Evolutionary conservation across 352 stramenopile genomes (phyloP).

Genomic region (Plasmopara muralis): DNA sequence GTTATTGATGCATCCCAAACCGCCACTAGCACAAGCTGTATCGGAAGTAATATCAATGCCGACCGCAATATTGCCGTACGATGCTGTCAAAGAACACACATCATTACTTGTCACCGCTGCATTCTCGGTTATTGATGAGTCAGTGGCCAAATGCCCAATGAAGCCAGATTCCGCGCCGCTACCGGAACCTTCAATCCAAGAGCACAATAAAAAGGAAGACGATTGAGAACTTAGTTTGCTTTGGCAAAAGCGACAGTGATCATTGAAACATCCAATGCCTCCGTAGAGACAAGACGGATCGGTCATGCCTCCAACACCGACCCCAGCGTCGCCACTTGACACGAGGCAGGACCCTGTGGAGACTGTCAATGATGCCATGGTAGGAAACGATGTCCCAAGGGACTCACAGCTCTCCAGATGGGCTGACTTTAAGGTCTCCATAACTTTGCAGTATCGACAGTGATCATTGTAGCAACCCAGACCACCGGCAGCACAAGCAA

Average conservation of each 20-base stretch:
- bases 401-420: slow-evolving; percentile 23
- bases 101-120: not conserved
- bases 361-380: slow-evolving; percentile 14
- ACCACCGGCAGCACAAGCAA: slow-evolving; percentile 23
- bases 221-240: slow-evolving; percentile 12
- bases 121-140: not conserved
- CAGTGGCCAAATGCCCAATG: not conserved
- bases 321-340: slow-evolving; percentile 23
- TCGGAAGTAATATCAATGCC: slow-evolving; percentile 27
- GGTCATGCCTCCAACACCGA: slow-evolving; percentile 23
- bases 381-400: slow-evolving; percentile 7
- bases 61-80: slow-evolving; percentile 15
- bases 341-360: slow-evolving; percentile 11
- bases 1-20: slow-evolving; percentile 22
- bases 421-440: slow-evolving; percentile 25
- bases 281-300: slow-evolving; percentile 29
- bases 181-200: slow-evolving; percentile 6
- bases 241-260: slow-evolving; percentile 21
- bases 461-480: slow-evolving; percentile 37
- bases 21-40: slow-evolving; percentile 16
- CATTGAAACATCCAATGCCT: slow-evolving; percentile 31
- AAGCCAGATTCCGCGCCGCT: slow-evolving; percentile 1
- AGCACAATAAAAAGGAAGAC: slow-evolving; percentile 13
- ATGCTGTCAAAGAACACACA: slow-evolving; percentile 15
- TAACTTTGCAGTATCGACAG: slow-evolving; percentile 36